Evolutionary conservation across 2,329 filamentous ascomycete species (phyloP).

Genomic region (Sporothrix brasiliensis): DNA sequence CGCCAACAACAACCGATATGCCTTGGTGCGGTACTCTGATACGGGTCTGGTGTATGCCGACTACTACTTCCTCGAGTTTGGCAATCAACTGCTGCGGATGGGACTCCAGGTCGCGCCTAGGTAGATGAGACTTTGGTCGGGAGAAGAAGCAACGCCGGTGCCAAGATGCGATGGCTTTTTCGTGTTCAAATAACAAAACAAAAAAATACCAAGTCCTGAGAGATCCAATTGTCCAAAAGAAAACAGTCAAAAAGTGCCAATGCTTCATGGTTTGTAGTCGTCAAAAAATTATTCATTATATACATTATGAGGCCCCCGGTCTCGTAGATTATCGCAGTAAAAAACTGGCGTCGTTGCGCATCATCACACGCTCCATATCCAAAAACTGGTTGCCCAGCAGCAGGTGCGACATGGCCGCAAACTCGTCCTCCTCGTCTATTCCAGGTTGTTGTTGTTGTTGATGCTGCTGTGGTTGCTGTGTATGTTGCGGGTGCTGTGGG

Average conservation of each 20-base stretch:
- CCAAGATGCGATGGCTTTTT: conserved; percentile 6
- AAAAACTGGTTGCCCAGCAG: conserved; percentile 37
- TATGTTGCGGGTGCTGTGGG: neutral
- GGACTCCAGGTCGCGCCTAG: conserved; percentile 34
- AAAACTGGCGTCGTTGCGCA: conserved; percentile 27
- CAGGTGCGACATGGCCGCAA: conserved; percentile 41
- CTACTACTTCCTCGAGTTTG: conserved; percentile 52
- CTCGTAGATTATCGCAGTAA: conserved; percentile 8
- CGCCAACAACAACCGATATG: conserved; percentile 40
- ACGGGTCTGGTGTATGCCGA: conserved; percentile 52
- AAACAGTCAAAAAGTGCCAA: neutral
- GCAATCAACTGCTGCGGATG: conserved; percentile 48
- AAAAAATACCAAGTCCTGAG: neutral
- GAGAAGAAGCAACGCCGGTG: neutral
- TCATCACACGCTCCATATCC: conserved; percentile 39
- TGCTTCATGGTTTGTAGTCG: neutral
- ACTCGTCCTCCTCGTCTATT: conserved; percentile 33
- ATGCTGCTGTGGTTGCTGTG: neutral
- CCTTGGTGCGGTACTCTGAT: conserved; percentile 36
- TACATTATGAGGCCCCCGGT: neutral
- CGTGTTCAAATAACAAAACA: neutral
- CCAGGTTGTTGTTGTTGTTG: neutral
- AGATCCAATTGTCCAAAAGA: neutral
- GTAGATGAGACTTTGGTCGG: neutral
- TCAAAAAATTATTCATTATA: neutral